Conservation (phyloP, 2,329 filamentous ascomycete genomes). For the Trichoderma hamatum region DNA sequence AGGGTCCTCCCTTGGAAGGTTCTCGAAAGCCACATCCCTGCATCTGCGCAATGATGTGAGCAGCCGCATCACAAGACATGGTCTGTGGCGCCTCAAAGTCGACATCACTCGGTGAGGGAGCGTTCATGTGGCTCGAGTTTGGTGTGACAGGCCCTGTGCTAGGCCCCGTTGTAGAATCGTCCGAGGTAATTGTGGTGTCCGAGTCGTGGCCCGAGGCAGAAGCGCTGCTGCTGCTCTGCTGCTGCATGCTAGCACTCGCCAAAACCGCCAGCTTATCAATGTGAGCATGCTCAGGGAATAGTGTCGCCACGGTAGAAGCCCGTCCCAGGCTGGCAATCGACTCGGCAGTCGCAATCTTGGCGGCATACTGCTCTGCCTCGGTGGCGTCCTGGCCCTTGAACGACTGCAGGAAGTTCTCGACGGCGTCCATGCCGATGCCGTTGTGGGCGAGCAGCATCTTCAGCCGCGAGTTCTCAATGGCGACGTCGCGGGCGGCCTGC, state of each 20-base stretch:
- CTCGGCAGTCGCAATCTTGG: conserved; percentile 18
- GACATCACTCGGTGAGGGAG: conserved; percentile 28
- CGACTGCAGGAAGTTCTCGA: conserved; percentile 46
- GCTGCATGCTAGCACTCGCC: conserved; percentile 42
- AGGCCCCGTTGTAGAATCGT: conserved; percentile 30
- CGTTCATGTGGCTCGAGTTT: conserved; percentile 25
- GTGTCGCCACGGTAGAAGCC: conserved; percentile 20
- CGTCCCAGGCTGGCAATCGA: conserved; percentile 14
- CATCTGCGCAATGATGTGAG: conserved; percentile 46
- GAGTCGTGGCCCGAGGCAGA: conserved; percentile 26
- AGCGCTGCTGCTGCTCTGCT: conserved; percentile 30
- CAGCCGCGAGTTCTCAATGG: conserved; percentile 52
- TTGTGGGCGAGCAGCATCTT: conserved; percentile 46
- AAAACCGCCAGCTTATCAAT: conserved; percentile 45
- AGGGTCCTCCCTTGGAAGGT: conserved; percentile 33
- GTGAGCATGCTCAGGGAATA: conserved; percentile 30
- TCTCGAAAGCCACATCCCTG: conserved; percentile 40
- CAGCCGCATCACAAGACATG: conserved; percentile 43
- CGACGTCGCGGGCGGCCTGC: conserved; percentile 53
- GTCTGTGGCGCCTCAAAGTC: conserved; percentile 36
- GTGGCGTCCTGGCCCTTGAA: conserved; percentile 40
- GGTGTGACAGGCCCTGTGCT: conserved; percentile 32
- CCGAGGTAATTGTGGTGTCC: conserved; percentile 28
- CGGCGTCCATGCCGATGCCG: conserved; percentile 44
- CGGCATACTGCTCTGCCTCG: conserved; percentile 30